Base-by-base conservation (phyloP, 768 basidiomycete species). In the Porphyrellus cyaneotinctus region DNA sequence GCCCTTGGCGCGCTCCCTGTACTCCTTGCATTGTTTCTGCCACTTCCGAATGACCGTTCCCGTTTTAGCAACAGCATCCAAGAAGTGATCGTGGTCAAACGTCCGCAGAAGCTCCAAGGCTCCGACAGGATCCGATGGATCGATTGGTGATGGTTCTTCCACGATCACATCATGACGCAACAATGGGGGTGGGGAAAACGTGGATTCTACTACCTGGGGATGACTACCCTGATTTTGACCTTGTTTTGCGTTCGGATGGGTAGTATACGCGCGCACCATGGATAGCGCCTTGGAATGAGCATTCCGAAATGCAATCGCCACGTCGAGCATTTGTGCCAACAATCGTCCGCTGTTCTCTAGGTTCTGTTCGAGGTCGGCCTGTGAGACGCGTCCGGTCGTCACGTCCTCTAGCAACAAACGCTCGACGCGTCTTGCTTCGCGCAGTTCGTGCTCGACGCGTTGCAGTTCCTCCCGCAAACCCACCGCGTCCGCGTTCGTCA, bases 1-100 rank as follows among this genome's bases (percentile, higher is more conserved):
- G 51, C 94, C 91, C 70, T 88, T 93, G 15, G 94, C 88, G n/a
- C 90, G 83, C 59, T 98, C 95, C 41, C 94, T 80, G 53, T 97
- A 98, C 58, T 92, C 87, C 65, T 92, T 95, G 73, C 92, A 95
- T 66, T 95, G 93, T 67, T 93, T 97, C 73, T 94, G 91, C 93
- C 94, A 98, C 67, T 95, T 97, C 51, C 91, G 85, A 53, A 94
- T 88, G 11, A 90, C 88, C 14, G 87, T 81, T n/a, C 87, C 86
- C 12, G 86, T 83, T 67, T 92, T 91, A 50, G 77, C 73, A 39
- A 97, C 81, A 0, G 84, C 84, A 47, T 95, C 94, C 44, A 90
- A 70, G 68, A 97, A 95, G 58, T 82, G 79, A 58, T 90, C 89
- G 58, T 94, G 85, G 63, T 92, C 91, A 63, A 91, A 90, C 23